phyloP scores from a whole-genome alignment of 2,329 filamentous ascomycete genomes.

The Monilinia polystroma region DNA sequence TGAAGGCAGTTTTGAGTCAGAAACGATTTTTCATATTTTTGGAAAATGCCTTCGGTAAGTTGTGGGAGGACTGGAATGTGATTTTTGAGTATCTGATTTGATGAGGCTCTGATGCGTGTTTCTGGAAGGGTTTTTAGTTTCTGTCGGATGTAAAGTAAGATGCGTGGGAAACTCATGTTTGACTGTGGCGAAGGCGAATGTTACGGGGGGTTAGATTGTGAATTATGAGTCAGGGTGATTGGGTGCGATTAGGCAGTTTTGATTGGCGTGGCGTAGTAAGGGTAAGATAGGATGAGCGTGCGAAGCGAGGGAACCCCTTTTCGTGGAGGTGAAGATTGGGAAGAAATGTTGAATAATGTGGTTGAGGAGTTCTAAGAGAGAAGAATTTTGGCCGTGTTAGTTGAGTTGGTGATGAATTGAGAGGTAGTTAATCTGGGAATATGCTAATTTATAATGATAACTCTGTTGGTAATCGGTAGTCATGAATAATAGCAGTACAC shows the following conservation, averaged over 20 bases:
- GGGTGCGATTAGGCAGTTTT: neutral
- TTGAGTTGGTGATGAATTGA: neutral
- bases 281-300: neutral
- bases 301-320: slow-evolving; percentile 11
- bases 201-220: neutral
- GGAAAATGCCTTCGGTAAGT: neutral
- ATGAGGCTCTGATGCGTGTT: neutral
- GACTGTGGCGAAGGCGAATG: neutral
- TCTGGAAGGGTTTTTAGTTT: too few relatives aligned
- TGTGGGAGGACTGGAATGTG: neutral
- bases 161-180: slow-evolving; percentile 3
- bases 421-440: too few relatives aligned
- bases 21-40: neutral
- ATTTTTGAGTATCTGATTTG: neutral
- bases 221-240: neutral
- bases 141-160: neutral
- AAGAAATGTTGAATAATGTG: too few relatives aligned
- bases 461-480: neutral
- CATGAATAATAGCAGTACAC: neutral
- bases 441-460: neutral
- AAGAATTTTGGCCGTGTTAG: neutral
- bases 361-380: neutral
- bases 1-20: too few relatives aligned
- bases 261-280: neutral
- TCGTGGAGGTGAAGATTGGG: neutral